Percentiles rank a stretch among this genome's conserved stretches.
phyloP scores from a whole-genome alignment of 768 basidiomycete species.

The Calocera viscosa region DNA sequence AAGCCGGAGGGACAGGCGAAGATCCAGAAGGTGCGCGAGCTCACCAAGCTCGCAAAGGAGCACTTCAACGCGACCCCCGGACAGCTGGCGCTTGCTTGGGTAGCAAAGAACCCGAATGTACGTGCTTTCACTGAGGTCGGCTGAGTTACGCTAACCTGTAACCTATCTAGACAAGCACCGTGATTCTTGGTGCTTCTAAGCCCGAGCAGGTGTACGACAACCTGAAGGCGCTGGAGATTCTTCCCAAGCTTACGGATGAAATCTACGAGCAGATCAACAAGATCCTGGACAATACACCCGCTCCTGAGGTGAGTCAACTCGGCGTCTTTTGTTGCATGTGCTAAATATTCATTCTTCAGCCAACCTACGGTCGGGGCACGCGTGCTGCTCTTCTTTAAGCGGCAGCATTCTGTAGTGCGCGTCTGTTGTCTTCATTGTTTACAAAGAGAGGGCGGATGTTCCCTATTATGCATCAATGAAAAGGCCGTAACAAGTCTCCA shows the following conservation, averaged over 20 bases:
- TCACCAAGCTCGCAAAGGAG: conserved; percentile 13
- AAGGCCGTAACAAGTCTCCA: no score
- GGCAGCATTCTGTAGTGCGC: background rate
- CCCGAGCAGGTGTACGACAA: conserved; percentile 16
- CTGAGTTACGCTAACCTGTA: background rate
- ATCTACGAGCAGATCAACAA: conserved; percentile 14
- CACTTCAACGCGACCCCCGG: conserved; percentile 12
- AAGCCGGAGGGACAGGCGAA: conserved; percentile 16
- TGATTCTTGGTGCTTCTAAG: conserved; percentile 15
- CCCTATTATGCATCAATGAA: no score
- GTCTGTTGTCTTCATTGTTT: no score
- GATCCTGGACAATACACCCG: conserved; percentile 9
- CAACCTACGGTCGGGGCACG: background rate
- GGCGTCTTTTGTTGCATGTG: background rate
- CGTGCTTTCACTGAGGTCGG: background rate
- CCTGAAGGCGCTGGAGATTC: conserved; percentile 14
- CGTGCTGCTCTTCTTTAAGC: background rate
- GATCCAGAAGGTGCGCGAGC: conserved; percentile 14
- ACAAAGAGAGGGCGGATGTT: no score
- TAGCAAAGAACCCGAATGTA: conserved; percentile 14
- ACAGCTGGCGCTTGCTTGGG: conserved; percentile 16
- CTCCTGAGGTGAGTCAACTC: background rate
- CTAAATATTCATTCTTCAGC: background rate
- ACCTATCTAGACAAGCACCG: background rate
- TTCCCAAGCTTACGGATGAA: conserved; percentile 15